phyloP scores from a whole-genome alignment of 2,329 filamentous ascomycete genomes.

The Teratosphaeria gauchensis region DNA sequence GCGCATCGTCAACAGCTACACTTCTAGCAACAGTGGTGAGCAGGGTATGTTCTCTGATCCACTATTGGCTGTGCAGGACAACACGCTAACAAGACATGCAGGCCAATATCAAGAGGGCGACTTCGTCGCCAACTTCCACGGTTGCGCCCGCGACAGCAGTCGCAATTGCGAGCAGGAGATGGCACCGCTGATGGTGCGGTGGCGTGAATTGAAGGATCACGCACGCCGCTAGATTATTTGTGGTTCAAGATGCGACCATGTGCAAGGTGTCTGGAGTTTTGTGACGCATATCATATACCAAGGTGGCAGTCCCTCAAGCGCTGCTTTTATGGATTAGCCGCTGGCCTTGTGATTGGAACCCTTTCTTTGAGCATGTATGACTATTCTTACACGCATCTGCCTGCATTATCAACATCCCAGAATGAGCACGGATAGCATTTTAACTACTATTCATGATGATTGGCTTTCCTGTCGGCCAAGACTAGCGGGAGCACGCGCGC shows the following conservation, averaged over 20 bases:
- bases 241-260: neutral
- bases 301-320: neutral
- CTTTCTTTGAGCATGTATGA: neutral
- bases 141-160: constrained; percentile 49
- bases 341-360: neutral
- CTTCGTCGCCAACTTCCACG: constrained; percentile 68
- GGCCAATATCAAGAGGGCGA: constrained; percentile 68
- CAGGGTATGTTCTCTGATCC: neutral
- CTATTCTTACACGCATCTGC: neutral
- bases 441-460: neutral
- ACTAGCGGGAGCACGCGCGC: neutral
- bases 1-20: constrained; percentile 71
- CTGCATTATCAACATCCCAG: neutral
- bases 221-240: neutral
- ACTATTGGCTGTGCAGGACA: neutral
- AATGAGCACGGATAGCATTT: neutral
- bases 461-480: neutral
- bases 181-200: constrained; percentile 38
- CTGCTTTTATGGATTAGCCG: neutral
- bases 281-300: neutral
- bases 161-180: constrained; percentile 62
- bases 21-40: constrained; percentile 13
- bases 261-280: neutral
- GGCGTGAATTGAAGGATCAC: constrained; percentile 25
- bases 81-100: constrained; percentile 1